Conservation (phyloP, 306 rosid genomes). For the Macrotyloma uniflorum region DNA sequence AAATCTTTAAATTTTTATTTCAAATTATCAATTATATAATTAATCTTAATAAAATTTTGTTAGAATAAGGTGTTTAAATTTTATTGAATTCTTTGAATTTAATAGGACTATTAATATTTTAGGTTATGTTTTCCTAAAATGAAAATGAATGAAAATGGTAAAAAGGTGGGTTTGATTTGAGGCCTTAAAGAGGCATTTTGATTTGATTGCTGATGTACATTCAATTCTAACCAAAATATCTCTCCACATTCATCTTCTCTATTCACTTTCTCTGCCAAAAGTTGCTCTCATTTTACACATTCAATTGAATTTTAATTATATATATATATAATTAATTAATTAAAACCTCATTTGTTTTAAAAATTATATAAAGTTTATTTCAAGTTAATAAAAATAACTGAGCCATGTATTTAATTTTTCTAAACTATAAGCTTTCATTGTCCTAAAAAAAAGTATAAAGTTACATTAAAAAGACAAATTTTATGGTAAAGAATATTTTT, state of each 20-base stretch:
- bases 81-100: no score
- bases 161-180: background rate
- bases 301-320: no score
- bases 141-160: background rate
- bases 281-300: background rate
- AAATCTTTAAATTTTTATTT: no score
- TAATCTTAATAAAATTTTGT: no score
- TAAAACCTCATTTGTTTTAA: no score
- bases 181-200: background rate
- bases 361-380: background rate
- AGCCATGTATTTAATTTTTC: background rate
- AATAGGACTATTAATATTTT: no score
- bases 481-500: background rate
- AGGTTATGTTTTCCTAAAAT: background rate
- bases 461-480: background rate
- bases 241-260: constrained; percentile 10
- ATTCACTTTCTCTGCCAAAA: background rate
- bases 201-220: background rate
- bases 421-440: background rate
- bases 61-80: no score
- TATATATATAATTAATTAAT: no score
- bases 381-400: background rate
- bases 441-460: background rate
- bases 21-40: no score
- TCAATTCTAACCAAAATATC: background rate